phyloP scores from a whole-genome alignment of 2,329 filamentous ascomycete genomes.

The Claviceps paspali region DNA sequence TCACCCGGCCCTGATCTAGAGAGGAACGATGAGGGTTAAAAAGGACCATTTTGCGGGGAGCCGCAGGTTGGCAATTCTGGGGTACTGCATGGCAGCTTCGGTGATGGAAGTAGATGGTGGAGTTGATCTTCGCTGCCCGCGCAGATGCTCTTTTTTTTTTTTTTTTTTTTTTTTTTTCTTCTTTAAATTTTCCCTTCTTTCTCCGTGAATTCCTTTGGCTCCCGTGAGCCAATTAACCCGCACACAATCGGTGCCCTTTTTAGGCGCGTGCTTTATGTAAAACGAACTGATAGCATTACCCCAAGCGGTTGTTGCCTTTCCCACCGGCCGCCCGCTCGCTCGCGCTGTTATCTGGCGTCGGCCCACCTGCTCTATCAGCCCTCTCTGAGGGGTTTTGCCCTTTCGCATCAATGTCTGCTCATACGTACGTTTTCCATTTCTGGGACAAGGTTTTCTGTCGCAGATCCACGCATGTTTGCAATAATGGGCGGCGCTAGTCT shows the following conservation, averaged over 20 bases:
- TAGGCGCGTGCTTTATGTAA: not conserved
- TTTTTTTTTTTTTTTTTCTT: too few species aligned
- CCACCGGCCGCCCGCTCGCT: not conserved
- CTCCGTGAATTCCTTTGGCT: too few species aligned
- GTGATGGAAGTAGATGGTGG: too few species aligned
- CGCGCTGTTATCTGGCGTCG: not conserved
- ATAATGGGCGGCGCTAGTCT: not conserved
- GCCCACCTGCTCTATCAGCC: not conserved
- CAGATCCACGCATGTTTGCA: not conserved
- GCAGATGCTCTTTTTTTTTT: too few species aligned
- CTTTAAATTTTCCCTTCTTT: too few species aligned
- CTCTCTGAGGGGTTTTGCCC: not conserved
- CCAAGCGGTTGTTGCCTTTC: not conserved
- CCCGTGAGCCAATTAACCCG: too few species aligned
- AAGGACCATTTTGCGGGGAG: conserved; percentile 5
- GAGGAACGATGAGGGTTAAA: not conserved
- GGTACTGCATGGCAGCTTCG: not conserved
- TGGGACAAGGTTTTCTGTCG: not conserved
- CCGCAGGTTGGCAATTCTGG: too few species aligned
- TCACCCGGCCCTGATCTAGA: too few species aligned
- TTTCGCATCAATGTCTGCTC: not conserved
- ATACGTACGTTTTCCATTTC: not conserved
- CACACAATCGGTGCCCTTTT: too few species aligned
- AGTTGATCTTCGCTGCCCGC: too few species aligned
- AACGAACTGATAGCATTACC: not conserved